phyloP scores from a whole-genome alignment of 1,284 basidiomycete genomes.

The Volvariella volvacea region DNA sequence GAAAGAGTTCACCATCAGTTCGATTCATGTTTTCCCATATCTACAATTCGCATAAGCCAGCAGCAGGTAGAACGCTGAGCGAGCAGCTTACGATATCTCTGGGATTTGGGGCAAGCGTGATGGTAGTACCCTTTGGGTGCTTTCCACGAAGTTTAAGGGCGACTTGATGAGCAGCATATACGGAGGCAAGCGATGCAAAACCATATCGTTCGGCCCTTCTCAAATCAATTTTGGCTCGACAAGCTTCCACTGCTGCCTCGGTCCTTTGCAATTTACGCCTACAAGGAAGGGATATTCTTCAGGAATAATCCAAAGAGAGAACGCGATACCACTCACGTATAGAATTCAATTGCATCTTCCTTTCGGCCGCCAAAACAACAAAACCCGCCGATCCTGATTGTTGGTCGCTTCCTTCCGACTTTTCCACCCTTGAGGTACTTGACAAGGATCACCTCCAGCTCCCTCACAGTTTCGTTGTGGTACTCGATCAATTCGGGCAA shows the following conservation, averaged over 20 bases:
- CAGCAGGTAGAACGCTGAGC: background rate
- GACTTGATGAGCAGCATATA: slow-evolving; percentile 85
- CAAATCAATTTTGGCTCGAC: slow-evolving; percentile 66
- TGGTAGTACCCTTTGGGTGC: slow-evolving; percentile 63
- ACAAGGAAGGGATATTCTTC: background rate
- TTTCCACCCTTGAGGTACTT: slow-evolving; percentile 78
- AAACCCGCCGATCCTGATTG: slow-evolving; percentile 63
- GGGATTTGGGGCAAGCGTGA: slow-evolving; percentile 77
- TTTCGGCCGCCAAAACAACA: slow-evolving; percentile 70
- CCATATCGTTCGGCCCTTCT: slow-evolving; percentile 86
- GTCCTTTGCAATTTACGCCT: slow-evolving; percentile 71
- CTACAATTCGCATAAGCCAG: slow-evolving; percentile 23
- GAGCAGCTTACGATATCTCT: slow-evolving; percentile 66
- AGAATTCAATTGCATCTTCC: slow-evolving; percentile 81
- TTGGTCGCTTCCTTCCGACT: slow-evolving; percentile 70
- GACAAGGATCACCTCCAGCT: slow-evolving; percentile 80
- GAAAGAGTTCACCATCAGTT: slow-evolving; percentile 56
- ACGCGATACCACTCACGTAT: slow-evolving; percentile 47
- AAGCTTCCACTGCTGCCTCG: slow-evolving; percentile 74
- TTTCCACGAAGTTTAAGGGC: slow-evolving; percentile 65
- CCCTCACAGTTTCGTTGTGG: slow-evolving; percentile 81
- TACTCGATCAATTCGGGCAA: slow-evolving; percentile 76
- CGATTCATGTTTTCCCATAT: slow-evolving; percentile 87
- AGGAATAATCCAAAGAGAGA: background rate
- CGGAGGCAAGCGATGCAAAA: slow-evolving; percentile 90